A percentile compares a stretch with the other conserved stretches of the same genome.
These are phyloP conservation scores for Rhizopus sp. DNA, from an alignment of 371 early-diverging fungal genomes.

Conservation along the genomic window DNA sequence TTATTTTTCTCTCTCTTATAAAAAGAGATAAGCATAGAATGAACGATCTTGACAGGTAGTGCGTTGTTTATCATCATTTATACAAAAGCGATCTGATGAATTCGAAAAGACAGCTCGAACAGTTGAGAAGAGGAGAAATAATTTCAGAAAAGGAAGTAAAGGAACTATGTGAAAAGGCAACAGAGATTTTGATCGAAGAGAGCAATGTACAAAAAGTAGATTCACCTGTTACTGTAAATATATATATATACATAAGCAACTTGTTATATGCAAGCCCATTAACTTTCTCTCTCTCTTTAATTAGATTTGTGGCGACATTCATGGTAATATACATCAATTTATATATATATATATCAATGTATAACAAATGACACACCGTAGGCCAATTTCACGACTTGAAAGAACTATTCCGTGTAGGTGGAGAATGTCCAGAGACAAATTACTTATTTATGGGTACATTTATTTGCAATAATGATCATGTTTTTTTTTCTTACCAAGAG, in stretches of 20 bases:
- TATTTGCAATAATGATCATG: neutral
- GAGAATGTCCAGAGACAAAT: conserved; percentile 96
- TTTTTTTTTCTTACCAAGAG: neutral
- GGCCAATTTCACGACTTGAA: conserved; percentile 97
- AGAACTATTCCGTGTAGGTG: conserved; percentile 95
- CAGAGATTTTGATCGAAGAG: conserved; percentile 94
- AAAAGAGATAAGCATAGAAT: conserved; percentile 3
- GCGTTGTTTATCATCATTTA: neutral
- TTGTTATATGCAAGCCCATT: neutral
- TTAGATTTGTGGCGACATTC: conserved; percentile 98
- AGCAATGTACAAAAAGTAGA: conserved; percentile 95
- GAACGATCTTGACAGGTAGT: conserved; percentile 29
- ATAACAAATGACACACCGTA: conserved; percentile 7
- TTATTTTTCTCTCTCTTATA: neutral
- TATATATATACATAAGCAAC: neutral
- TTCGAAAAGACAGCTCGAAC: conserved; percentile 76
- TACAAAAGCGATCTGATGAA: neutral
- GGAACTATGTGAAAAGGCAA: conserved; percentile 90
- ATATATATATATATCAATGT: neutral
- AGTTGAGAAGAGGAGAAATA: conserved; percentile 86
- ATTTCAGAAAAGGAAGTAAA: conserved; percentile 92
- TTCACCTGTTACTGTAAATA: conserved; percentile 93
- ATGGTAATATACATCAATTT: conserved; percentile 51
- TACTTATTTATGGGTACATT: conserved; percentile 94
- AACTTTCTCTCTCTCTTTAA: neutral